Conservation (phyloP, 441 rosid genomes). For the Gossypium armourianum region DNA sequence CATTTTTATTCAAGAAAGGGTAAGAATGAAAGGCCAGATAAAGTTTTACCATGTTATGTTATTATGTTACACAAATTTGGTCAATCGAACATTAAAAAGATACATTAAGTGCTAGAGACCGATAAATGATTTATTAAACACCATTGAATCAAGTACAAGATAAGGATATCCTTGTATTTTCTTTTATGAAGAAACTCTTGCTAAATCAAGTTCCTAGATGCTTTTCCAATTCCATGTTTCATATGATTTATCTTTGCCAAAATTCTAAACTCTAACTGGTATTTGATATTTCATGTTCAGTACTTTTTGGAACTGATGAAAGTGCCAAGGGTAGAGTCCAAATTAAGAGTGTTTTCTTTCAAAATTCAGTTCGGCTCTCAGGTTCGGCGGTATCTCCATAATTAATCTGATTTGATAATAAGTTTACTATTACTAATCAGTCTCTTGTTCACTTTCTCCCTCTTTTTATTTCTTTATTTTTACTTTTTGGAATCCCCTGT, state of each 20-base stretch:
- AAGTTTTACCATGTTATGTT: not conserved
- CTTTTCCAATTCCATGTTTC: not conserved
- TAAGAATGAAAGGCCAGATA: not conserved
- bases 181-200: not conserved
- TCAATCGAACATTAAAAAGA: not conserved
- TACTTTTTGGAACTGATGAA: slow-evolving; percentile 87
- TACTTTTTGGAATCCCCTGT: not conserved
- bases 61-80: not conserved
- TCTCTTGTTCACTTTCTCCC: not conserved
- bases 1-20: not conserved
- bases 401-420: slow-evolving; percentile 22
- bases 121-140: not conserved
- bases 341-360: slow-evolving; percentile 85
- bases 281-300: slow-evolving; percentile 31
- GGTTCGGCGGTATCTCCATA: slow-evolving; percentile 58
- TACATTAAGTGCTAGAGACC: not conserved
- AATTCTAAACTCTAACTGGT: not conserved
- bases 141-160: not conserved
- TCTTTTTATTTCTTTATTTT: not conserved
- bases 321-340: slow-evolving; percentile 95
- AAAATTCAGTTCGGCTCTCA: slow-evolving; percentile 85
- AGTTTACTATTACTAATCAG: slow-evolving; percentile 10
- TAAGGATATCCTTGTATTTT: not conserved
- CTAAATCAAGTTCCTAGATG: slow-evolving; percentile 1
- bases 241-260: slow-evolving; percentile 1